These are phyloP conservation scores for Phytophthora sojae DNA, from an alignment of 352 stramenopile genomes.

Conservation along the genomic window DNA sequence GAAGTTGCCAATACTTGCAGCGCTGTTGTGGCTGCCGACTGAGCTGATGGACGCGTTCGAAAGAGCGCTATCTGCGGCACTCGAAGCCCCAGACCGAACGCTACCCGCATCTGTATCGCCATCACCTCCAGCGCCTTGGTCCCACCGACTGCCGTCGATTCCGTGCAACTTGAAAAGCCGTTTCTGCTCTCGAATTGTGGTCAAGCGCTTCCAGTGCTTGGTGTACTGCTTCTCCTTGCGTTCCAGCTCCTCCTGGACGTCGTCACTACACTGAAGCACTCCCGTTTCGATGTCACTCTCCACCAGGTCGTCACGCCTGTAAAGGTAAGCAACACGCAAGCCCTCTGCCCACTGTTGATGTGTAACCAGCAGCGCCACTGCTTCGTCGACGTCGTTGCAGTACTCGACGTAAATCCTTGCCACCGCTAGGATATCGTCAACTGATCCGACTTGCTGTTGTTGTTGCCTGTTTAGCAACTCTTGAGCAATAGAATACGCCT, in stretches of 20 bases:
- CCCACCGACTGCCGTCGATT: constrained; percentile 73
- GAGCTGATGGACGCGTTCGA: constrained; percentile 70
- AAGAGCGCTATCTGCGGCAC: constrained; percentile 65
- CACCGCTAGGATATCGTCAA: constrained; percentile 44
- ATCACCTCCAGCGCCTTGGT: constrained; percentile 23
- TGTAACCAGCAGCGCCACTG: constrained; percentile 65
- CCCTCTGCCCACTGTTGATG: constrained; percentile 69
- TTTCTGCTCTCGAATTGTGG: constrained; percentile 78
- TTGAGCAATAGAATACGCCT: constrained; percentile 64
- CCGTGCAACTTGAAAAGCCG: constrained; percentile 80
- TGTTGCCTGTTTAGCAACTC: constrained; percentile 55
- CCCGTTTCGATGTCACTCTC: constrained; percentile 78
- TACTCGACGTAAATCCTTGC: constrained; percentile 80
- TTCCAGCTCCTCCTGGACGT: constrained; percentile 60
- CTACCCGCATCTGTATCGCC: constrained; percentile 50
- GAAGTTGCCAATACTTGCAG: constrained; percentile 73
- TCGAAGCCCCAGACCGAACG: constrained; percentile 53
- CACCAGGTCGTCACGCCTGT: constrained; percentile 66
- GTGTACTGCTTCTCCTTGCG: constrained; percentile 53
- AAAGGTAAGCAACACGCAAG: constrained; percentile 63
- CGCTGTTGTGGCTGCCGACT: constrained; percentile 84
- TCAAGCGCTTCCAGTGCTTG: constrained; percentile 66
- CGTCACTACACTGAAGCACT: constrained; percentile 52
- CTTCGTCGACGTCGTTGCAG: constrained; percentile 75
- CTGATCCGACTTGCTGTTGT: constrained; percentile 24